Conservation (phyloP, 768 basidiomycete species). For the Calvatia gigantea region DNA sequence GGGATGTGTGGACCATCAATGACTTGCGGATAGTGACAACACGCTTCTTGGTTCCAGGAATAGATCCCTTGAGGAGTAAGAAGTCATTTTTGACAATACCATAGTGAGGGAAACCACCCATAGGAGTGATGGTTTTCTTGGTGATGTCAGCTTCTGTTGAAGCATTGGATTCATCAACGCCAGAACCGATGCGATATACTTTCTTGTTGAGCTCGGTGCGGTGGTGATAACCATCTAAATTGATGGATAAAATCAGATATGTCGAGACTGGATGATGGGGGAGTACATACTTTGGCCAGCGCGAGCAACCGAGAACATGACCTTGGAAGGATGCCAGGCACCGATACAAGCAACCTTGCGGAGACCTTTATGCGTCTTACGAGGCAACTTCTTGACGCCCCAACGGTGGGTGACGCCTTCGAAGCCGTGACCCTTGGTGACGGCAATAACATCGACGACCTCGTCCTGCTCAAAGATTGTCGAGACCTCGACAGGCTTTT, state of each 20-base stretch:
- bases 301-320: conserved; percentile 99
- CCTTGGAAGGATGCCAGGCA: conserved; percentile 98
- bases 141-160: conserved; percentile 95
- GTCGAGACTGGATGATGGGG: background rate
- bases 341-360: conserved; percentile 99
- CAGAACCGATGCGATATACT: conserved; percentile 91
- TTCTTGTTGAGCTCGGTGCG: conserved; percentile 99
- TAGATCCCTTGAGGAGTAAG: conserved; percentile 93
- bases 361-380: conserved; percentile 99
- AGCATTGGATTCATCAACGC: conserved; percentile 74
- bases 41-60: conserved; percentile 97
- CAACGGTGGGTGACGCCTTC: conserved; percentile 99
- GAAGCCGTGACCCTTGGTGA: conserved; percentile 99
- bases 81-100: conserved; percentile 99
- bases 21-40: conserved; percentile 97
- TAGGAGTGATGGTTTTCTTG: conserved; percentile 89
- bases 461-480: conserved; percentile 96
- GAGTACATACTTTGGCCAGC: conserved; percentile 91
- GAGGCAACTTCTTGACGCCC: conserved; percentile 98
- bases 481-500: conserved; percentile 88
- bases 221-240: conserved; percentile 90
- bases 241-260: conserved; percentile 8
- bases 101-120: conserved; percentile 99
- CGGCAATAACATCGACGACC: conserved; percentile 93
- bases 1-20: conserved; percentile 93